These are phyloP conservation scores for Croton laevigatus DNA, from an alignment of 441 rosid genomes.

Conservation along the genomic window DNA sequence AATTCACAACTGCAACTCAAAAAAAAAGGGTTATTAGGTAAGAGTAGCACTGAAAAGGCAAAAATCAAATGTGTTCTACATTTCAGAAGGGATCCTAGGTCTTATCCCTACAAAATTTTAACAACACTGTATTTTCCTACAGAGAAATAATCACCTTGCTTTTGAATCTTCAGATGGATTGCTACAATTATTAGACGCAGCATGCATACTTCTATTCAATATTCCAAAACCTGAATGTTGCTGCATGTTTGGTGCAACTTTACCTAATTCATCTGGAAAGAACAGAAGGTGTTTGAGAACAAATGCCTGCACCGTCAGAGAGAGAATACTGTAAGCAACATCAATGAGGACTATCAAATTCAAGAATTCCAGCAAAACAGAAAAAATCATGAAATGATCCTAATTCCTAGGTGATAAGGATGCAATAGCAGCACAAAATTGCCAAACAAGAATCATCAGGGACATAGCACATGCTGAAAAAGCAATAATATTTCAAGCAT, in stretches of 20 bases:
- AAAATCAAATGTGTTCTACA: not conserved
- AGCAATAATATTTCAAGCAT: not conserved
- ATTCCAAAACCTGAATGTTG: conserved; percentile 44
- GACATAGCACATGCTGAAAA: not conserved
- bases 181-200: conserved; percentile 50
- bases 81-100: not conserved
- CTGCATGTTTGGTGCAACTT: conserved; percentile 31
- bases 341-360: not conserved
- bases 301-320: conserved; percentile 69
- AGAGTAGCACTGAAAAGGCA: not conserved
- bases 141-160: conserved; percentile 51
- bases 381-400: not conserved
- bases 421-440: not conserved
- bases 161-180: conserved; percentile 61
- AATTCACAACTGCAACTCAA: not conserved
- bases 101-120: not conserved
- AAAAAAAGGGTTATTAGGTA: too few species aligned
- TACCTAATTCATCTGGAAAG: conserved; percentile 61
- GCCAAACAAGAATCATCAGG: not conserved
- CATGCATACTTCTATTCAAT: conserved; percentile 36
- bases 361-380: not conserved
- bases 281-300: conserved; percentile 89
- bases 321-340: conserved; percentile 25
- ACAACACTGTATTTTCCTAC: not conserved
- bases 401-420: not conserved